A percentile compares a stretch with the other conserved stretches of the same genome.
Evolutionary conservation across 306 rosid genomes (phyloP).

Genomic region (Fragaria vesca): DNA sequence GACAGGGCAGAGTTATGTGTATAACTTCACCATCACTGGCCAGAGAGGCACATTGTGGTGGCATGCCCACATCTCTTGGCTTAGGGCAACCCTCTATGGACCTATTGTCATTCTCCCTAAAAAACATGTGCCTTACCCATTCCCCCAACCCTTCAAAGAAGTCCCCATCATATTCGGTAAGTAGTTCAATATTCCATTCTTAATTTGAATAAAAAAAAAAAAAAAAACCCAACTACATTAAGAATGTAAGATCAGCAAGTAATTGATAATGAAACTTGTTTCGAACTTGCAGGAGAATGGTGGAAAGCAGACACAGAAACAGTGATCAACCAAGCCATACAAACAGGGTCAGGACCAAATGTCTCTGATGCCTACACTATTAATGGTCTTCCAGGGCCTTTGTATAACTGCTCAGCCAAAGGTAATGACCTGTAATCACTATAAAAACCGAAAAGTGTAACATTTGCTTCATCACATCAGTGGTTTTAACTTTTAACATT

Average conservation of each 20-base stretch:
- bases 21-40: slow-evolving; percentile 59
- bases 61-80: slow-evolving; percentile 86
- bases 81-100: slow-evolving; percentile 60
- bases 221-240: background rate
- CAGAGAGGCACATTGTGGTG: slow-evolving; percentile 74
- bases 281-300: slow-evolving; percentile 62
- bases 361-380: slow-evolving; percentile 66
- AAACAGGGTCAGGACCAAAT: slow-evolving; percentile 66
- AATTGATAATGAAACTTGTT: background rate
- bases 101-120: slow-evolving; percentile 74
- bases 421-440: slow-evolving; percentile 24
- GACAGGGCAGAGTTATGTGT: slow-evolving; percentile 50
- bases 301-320: slow-evolving; percentile 77
- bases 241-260: background rate
- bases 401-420: slow-evolving; percentile 54
- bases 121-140: slow-evolving; percentile 57
- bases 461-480: background rate
- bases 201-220: background rate
- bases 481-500: background rate
- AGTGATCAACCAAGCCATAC: slow-evolving; percentile 58
- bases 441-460: background rate
- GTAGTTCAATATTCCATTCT: background rate
- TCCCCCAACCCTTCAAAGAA: slow-evolving; percentile 58
- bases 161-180: slow-evolving; percentile 65
- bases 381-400: slow-evolving; percentile 75